Percentiles rank a stretch among this genome's conserved stretches.
phyloP scores from a whole-genome alignment of 768 basidiomycete species.

The Naganishia onofrii region DNA sequence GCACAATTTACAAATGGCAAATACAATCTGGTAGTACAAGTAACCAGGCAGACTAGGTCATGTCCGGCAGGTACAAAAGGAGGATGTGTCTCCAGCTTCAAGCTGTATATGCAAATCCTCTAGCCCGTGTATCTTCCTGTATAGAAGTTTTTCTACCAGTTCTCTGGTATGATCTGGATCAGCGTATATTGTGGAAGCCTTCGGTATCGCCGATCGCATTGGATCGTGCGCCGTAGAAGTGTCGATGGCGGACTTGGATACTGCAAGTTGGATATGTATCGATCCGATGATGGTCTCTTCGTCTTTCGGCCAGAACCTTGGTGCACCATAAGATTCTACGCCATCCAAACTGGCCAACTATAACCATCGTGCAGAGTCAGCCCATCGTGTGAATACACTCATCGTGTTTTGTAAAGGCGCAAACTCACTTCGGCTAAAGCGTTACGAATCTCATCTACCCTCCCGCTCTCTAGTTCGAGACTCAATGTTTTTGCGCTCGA shows the following conservation, averaged over 20 bases:
- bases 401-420: not conserved
- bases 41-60: not conserved
- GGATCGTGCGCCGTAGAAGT: slow-evolving; percentile 50
- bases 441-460: slow-evolving; percentile 52
- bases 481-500: slow-evolving; percentile 86
- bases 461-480: slow-evolving; percentile 69
- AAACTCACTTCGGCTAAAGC: slow-evolving; percentile 54
- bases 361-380: not conserved
- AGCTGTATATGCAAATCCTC: slow-evolving; percentile 89
- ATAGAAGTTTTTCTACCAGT: slow-evolving; percentile 70
- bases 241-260: slow-evolving; percentile 61
- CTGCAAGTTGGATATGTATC: slow-evolving; percentile 82
- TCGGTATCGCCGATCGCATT: slow-evolving; percentile 54
- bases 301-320: slow-evolving; percentile 96
- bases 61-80: slow-evolving; percentile 14
- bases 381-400: slow-evolving; percentile 18
- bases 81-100: slow-evolving; percentile 53
- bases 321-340: slow-evolving; percentile 70
- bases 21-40: not conserved
- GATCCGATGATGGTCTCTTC: slow-evolving; percentile 79
- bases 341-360: slow-evolving; percentile 76
- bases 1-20: not conserved
- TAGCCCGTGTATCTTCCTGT: slow-evolving; percentile 71
- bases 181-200: slow-evolving; percentile 58
- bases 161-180: slow-evolving; percentile 71